These are phyloP conservation scores for Geosmithia flava DNA, from an alignment of 2,329 filamentous ascomycete genomes.

Conservation along the genomic window DNA sequence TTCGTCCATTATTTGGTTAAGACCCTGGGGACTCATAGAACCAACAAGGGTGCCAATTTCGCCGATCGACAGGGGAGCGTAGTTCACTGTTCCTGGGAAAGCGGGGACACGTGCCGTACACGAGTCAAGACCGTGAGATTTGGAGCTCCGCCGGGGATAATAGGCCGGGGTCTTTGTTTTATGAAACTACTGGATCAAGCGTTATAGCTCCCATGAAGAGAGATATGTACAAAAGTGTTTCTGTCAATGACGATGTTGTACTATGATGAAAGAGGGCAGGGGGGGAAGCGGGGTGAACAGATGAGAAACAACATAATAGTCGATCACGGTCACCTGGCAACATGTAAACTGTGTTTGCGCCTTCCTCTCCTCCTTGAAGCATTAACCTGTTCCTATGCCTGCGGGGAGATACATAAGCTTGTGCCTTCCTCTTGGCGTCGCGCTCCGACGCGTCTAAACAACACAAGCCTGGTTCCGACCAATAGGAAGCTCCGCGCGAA, in stretches of 20 bases:
- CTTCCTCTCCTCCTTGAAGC: background rate
- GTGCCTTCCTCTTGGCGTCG: background rate
- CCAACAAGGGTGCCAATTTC: conserved; percentile 1
- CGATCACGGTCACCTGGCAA: background rate
- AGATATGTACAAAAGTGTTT: background rate
- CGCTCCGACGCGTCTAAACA: background rate
- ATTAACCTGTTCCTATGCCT: background rate
- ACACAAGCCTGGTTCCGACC: background rate
- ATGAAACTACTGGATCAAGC: background rate
- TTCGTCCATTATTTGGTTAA: background rate
- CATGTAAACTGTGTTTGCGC: background rate
- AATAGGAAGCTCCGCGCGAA: background rate
- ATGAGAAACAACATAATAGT: background rate
- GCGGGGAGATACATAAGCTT: background rate
- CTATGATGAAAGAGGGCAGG: background rate
- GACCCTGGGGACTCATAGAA: conserved; percentile 1
- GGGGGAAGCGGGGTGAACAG: background rate
- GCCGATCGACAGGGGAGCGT: conserved; percentile 4
- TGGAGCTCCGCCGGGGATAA: background rate
- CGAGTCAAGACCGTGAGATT: background rate
- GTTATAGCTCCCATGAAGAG: background rate
- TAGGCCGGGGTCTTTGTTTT: background rate
- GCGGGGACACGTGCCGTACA: background rate
- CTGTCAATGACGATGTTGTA: background rate
- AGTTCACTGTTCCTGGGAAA: background rate